Percentiles rank a stretch among this genome's conserved stretches.
These are phyloP conservation scores for Boletus eberwhitei DNA, from an alignment of 768 basidiomycete species.

Conservation along the genomic window DNA sequence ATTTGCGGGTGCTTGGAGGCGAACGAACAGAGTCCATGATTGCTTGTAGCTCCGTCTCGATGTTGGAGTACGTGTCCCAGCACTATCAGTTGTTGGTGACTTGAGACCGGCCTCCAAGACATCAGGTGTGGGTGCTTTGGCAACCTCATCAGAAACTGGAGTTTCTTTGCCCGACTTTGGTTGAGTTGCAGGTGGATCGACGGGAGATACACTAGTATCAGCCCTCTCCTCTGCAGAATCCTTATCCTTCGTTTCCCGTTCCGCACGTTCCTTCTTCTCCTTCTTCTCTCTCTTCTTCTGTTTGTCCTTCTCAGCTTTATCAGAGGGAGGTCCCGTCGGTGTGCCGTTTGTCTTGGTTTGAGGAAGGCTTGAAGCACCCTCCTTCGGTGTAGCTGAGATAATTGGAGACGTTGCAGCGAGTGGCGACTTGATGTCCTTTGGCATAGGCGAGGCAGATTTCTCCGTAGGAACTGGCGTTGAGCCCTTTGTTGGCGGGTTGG, in stretches of 20 bases:
- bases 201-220: slow-evolving; percentile 27
- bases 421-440: slow-evolving; percentile 34
- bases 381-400: slow-evolving; percentile 28
- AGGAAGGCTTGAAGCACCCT: slow-evolving; percentile 35
- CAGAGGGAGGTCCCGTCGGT: slow-evolving; percentile 32
- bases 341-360: slow-evolving; percentile 34
- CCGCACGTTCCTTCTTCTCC: slow-evolving; percentile 53
- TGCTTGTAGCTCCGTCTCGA: slow-evolving; percentile 59
- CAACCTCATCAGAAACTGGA: slow-evolving; percentile 28
- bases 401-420: slow-evolving; percentile 36
- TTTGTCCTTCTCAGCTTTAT: slow-evolving; percentile 56
- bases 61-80: slow-evolving; percentile 71
- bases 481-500: slow-evolving; percentile 33
- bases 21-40: slow-evolving; percentile 86
- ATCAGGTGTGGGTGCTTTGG: slow-evolving; percentile 26
- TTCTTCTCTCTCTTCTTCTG: slow-evolving; percentile 61
- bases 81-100: slow-evolving; percentile 55
- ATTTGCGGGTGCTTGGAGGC: slow-evolving; percentile 48
- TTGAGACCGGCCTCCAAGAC: slow-evolving; percentile 39
- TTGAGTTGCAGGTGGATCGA: slow-evolving; percentile 21
- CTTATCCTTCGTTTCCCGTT: slow-evolving; percentile 39
- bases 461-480: slow-evolving; percentile 35
- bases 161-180: slow-evolving; percentile 41
- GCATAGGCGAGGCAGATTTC: slow-evolving; percentile 33
- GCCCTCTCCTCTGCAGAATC: slow-evolving; percentile 36